These are phyloP conservation scores for Exophiala aquamarina DNA, from an alignment of 2,329 filamentous ascomycete species.

Conservation along the genomic window DNA sequence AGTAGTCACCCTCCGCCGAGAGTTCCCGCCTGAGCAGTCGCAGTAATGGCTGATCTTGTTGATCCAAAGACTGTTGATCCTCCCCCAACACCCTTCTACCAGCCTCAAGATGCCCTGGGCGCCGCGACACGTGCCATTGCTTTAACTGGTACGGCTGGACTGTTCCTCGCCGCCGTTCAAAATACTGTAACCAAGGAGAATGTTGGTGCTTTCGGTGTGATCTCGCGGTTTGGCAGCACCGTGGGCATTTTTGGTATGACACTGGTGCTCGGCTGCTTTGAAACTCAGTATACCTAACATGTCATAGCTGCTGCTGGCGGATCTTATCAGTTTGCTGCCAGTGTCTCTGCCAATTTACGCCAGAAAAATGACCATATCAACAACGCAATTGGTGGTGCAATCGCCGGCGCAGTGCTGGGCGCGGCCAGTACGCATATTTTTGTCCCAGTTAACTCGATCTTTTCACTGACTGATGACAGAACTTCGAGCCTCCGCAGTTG, in stretches of 20 bases:
- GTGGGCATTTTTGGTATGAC: slow-evolving; percentile 66
- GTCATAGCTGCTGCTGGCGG: slow-evolving; percentile 67
- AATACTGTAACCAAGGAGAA: slow-evolving; percentile 85
- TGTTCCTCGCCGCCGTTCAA: slow-evolving; percentile 74
- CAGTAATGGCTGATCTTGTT: slow-evolving; percentile 31
- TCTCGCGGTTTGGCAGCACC: slow-evolving; percentile 74
- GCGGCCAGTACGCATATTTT: slow-evolving; percentile 61
- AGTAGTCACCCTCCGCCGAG: slow-evolving; percentile 4
- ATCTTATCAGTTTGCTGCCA: slow-evolving; percentile 74
- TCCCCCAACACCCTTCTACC: slow-evolving; percentile 52
- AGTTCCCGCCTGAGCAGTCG: slow-evolving; percentile 1
- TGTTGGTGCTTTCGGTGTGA: slow-evolving; percentile 74
- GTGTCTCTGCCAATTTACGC: slow-evolving; percentile 78
- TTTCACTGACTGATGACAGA: slow-evolving; percentile 40
- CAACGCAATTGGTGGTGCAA: slow-evolving; percentile 71
- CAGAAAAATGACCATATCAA: slow-evolving; percentile 80
- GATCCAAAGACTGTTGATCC: slow-evolving; percentile 8
- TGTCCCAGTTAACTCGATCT: slow-evolving; percentile 1
- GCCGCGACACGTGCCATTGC: slow-evolving; percentile 64
- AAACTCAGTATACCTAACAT: slow-evolving; percentile 13
- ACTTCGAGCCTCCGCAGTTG: slow-evolving; percentile 66
- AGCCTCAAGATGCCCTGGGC: slow-evolving; percentile 72
- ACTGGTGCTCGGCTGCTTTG: background rate
- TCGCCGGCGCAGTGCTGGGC: slow-evolving; percentile 71
- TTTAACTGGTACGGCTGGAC: slow-evolving; percentile 66